Evolutionary conservation across 352 stramenopile genomes (phyloP).

Genomic region (Phytopythium ostracodes): DNA sequence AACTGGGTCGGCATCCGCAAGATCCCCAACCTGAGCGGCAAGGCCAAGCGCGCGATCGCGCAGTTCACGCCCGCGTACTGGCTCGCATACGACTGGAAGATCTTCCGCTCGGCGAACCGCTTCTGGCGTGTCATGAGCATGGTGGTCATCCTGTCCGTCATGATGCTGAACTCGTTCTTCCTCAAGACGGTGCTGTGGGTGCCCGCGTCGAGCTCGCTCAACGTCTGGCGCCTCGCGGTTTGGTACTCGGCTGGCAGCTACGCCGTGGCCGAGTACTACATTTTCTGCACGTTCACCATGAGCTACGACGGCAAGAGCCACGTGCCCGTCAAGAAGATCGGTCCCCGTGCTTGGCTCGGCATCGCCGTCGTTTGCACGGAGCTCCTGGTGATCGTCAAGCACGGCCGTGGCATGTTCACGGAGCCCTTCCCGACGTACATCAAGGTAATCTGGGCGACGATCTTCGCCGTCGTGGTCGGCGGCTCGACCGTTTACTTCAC

Average conservation of each 20-base stretch:
- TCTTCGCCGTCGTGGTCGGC: constrained; percentile 67
- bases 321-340: constrained; percentile 75
- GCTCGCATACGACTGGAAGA: constrained; percentile 92
- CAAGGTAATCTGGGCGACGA: constrained; percentile 76
- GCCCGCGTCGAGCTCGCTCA: constrained; percentile 74
- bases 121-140: constrained; percentile 90
- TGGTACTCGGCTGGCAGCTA: constrained; percentile 88
- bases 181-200: constrained; percentile 92
- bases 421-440: constrained; percentile 75
- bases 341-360: constrained; percentile 77
- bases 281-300: constrained; percentile 86
- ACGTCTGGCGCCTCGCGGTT: constrained; percentile 72
- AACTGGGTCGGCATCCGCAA: constrained; percentile 88
- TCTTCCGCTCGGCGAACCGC: constrained; percentile 88
- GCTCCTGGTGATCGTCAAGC: constrained; percentile 80
- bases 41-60: constrained; percentile 73
- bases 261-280: constrained; percentile 87
- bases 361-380: constrained; percentile 76
- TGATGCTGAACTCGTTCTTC: constrained; percentile 97
- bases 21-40: constrained; percentile 76
- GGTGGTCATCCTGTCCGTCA: constrained; percentile 88
- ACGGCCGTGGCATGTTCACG: constrained; percentile 86
- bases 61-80: constrained; percentile 91
- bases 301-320: constrained; percentile 43
- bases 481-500: constrained; percentile 85